Evolutionary conservation across 495 filamentous ascomycete species (phyloP).

Genomic region (Daldinia grandis): DNA sequence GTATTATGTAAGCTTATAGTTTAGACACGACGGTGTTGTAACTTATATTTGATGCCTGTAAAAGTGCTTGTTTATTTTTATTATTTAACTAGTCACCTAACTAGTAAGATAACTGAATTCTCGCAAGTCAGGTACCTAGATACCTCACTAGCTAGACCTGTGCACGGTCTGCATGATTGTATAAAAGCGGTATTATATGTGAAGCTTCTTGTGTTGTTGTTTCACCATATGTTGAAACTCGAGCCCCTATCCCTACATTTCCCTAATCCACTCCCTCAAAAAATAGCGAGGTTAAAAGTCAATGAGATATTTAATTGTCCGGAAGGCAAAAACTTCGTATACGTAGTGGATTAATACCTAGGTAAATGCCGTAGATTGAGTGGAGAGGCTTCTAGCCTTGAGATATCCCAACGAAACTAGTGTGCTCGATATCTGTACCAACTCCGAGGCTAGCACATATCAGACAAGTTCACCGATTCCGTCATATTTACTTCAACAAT

Average conservation of each 20-base stretch:
- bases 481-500: neutral
- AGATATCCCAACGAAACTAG: neutral
- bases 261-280: neutral
- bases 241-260: neutral
- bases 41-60: neutral
- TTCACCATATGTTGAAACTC: neutral
- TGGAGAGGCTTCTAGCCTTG: neutral
- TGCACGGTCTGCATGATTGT: too few species aligned
- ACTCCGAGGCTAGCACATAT: neutral
- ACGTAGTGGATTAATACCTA: neutral
- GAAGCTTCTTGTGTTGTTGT: neutral
- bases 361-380: neutral
- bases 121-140: too few species aligned
- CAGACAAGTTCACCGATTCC: neutral
- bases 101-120: too few species aligned
- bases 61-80: neutral
- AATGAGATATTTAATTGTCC: neutral
- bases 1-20: neutral
- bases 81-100: too few species aligned
- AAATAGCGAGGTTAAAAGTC: too few species aligned
- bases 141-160: too few species aligned
- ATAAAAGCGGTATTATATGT: neutral
- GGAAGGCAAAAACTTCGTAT: neutral
- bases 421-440: neutral
- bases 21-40: neutral